These are phyloP conservation scores for Penicillium soppii DNA, from an alignment of 495 filamentous ascomycete species.

Conservation along the genomic window DNA sequence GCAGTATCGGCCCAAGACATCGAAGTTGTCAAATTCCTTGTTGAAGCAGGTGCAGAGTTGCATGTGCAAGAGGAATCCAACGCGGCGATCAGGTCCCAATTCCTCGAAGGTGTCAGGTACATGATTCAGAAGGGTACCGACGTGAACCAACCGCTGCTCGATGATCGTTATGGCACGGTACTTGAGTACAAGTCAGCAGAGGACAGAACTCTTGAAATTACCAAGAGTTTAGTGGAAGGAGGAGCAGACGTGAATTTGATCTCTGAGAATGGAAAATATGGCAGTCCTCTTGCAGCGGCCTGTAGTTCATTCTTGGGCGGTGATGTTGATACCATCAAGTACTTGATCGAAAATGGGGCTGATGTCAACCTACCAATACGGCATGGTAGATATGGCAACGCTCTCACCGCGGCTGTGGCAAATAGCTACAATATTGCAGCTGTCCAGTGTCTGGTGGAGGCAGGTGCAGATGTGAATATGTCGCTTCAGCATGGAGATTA, in stretches of 20 bases:
- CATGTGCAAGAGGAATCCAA: conserved; percentile 11
- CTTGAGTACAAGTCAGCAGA: conserved; percentile 16
- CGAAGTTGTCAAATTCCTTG: conserved; percentile 19
- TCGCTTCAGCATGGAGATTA: conserved; percentile 7
- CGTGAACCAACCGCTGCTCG: conserved; percentile 15
- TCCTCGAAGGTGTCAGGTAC: conserved; percentile 18
- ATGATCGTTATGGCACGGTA: conserved; percentile 19
- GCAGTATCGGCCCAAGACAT: neutral
- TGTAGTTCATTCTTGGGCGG: neutral
- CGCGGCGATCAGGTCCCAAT: too few relatives aligned
- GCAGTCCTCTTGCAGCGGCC: conserved; percentile 16
- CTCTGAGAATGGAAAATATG: conserved; percentile 12
- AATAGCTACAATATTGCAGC: conserved; percentile 6
- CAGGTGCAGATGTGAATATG: conserved; percentile 28
- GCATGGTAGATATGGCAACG: conserved; percentile 13
- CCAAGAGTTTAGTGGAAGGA: conserved; percentile 17
- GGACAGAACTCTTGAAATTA: conserved; percentile 9
- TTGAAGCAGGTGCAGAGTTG: conserved; percentile 24
- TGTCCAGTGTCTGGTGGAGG: conserved; percentile 17
- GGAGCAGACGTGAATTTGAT: conserved; percentile 30
- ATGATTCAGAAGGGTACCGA: conserved; percentile 30
- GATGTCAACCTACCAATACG: conserved; percentile 23
- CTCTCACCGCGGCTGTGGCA: conserved; percentile 20
- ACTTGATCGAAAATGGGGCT: conserved; percentile 28
- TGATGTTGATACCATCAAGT: conserved; percentile 10